Evolutionary conservation across 139 green algal genomes (phyloP).

Genomic region (Microglena sp.): DNA sequence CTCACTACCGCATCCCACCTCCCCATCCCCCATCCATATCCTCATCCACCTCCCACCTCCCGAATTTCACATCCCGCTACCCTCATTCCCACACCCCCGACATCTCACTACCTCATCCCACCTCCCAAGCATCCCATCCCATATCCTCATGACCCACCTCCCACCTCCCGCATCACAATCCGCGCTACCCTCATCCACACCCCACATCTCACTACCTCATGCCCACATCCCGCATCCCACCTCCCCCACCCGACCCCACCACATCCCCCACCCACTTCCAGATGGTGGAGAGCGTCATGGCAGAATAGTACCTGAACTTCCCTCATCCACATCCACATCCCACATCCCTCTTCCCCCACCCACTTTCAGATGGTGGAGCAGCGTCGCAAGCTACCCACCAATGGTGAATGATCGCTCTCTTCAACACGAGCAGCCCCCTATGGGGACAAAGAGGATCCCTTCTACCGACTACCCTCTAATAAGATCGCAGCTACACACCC

Average conservation of each 20-base stretch:
- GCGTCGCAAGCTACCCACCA: slow-evolving; percentile 48
- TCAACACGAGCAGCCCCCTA: slow-evolving; percentile 60
- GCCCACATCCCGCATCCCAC: not conserved
- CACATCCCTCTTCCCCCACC: not conserved
- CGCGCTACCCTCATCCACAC: not conserved
- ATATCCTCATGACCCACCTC: no score
- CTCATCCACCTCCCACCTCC: no score
- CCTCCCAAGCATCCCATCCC: no score
- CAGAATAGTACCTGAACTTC: not conserved
- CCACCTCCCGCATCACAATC: no score
- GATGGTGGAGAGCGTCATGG: no score
- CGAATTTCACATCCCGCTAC: no score
- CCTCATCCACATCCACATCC: not conserved
- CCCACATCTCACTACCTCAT: not conserved
- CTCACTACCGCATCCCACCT: no score
- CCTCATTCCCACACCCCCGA: no score
- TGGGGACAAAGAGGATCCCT: slow-evolving; percentile 51
- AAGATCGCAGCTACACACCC: slow-evolving; percentile 58
- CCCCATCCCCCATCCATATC: no score
- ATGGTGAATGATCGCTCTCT: slow-evolving; percentile 56
- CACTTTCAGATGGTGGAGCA: slow-evolving; percentile 32
- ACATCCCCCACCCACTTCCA: no score
- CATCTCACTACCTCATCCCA: no score
- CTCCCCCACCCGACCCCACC: not conserved
- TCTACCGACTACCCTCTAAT: slow-evolving; percentile 59